Base-by-base conservation (phyloP, 1,139 yeast species). In the Candida freyschussii region DNA sequence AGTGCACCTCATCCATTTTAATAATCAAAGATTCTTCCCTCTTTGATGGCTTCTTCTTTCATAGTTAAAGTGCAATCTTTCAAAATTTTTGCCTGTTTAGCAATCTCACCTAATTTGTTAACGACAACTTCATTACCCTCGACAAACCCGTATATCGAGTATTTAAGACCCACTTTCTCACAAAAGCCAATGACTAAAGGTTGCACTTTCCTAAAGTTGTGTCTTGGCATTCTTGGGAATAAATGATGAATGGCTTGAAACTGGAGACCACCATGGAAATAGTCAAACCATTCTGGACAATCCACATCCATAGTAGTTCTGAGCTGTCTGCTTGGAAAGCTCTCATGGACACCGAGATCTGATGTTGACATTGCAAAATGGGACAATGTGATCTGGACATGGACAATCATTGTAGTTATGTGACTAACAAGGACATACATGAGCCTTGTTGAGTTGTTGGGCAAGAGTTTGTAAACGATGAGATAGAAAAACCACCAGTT, bases 261-360 rank as follows among this genome's bases (percentile, higher is more conserved):
- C 56, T 86, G 96, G 32, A 86, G 69, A 0, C 96, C 96, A 6
- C 96, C 96, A 51, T 86, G 96, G 49, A 86, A 67, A 51, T 77
- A 86, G 56, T 86, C 96, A 31, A 86, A 65, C 95, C 96, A 86
- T 42, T 75, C 78, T 2, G 96, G 96, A 60, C 96, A 86, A 50
- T 82, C 93, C 13, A 86, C 95, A 55, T 86, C 96, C 96, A 86
- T 87, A 5, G 95, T 86, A 1, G 96, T 86, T 48, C 96, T 69
- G 13, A 86, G 53, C 56, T 86, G 96, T 47, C 91, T 72, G 45
- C 81, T 79, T 0, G 81, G 75, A 55, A 86, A 87, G n/a, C 85
- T 69, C 55, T 86, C 96, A 32, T 80, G 72, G 7, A 75, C 72
- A 0, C 96, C 96, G 22, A 86, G 62, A 50, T 85, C 94, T 5